Evolutionary conservation across 306 rosid species (phyloP), one percentile per base, ranked within the genome.

Genomic region (Gynostemma pentaphyllum): DNA sequence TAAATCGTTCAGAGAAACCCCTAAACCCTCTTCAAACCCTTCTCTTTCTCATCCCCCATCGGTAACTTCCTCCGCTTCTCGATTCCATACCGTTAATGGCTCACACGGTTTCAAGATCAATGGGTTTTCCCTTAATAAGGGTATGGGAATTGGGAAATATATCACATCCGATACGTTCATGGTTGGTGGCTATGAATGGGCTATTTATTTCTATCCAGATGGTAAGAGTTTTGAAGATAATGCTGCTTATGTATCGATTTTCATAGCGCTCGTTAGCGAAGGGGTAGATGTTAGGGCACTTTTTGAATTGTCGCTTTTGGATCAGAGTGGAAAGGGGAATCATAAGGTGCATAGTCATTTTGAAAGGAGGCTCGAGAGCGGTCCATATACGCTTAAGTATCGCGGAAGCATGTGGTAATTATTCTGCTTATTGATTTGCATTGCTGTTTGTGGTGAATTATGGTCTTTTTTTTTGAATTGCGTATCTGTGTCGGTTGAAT

Each of bases 331-430:
- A 57, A 75, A 69, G 53, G 83, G 66, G 22, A 70, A 77, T 47
- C 88, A 83, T 66, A 83, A 83, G 72, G 88, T 80, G 19, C 88
- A 83, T 51, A 80, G 83, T 76, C 88, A 83, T 68, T 83, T 83
- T 21, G 73, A 60, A 22, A 44, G 88, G 61, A 64, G 73, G 68
- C 81, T 80, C n/a, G 83, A 83, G 42, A 64, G 79, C 32, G 88
- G 88, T 19, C 88, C 88, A 0, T 83, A 83, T 66, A 72, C 85
- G 24, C 88, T 83, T 23, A 83, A 83, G 28, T 77, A 77, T 66
- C 79, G 83, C 4, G 88, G 88, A 57, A 83, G 85, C 85, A 83
- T 83, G 88, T 83, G 88, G 88, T 80, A 68, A 66, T 78, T 16
- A 24, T 60, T 55, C 11, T 51, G 24, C 39, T 66, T 57, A 3